Percentiles rank a stretch among this genome's conserved stretches.
phyloP scores from a whole-genome alignment of 2,329 filamentous ascomycete genomes.

The Dryadomyces quercivorus region DNA sequence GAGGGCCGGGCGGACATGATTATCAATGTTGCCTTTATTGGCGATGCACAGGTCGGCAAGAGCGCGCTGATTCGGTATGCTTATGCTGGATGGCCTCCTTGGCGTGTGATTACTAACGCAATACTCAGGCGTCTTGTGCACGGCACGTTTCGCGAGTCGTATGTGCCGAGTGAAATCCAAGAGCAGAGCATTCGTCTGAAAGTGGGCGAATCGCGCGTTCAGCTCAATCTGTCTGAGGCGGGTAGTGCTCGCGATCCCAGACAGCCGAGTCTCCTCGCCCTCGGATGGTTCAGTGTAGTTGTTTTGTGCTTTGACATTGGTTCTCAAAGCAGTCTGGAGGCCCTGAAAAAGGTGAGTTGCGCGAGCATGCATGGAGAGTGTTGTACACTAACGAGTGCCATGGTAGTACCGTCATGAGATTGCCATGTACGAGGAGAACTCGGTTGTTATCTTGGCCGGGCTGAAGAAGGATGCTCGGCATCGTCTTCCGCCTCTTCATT shows the following conservation, averaged over 20 bases:
- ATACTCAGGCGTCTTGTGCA: slow-evolving; percentile 6
- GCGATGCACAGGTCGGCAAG: slow-evolving; percentile 12
- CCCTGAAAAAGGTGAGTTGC: slow-evolving; percentile 6
- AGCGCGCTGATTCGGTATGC: slow-evolving; percentile 11
- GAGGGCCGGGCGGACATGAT: slow-evolving; percentile 11
- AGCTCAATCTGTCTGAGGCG: slow-evolving; percentile 10
- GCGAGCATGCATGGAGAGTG: no score
- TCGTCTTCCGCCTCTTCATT: slow-evolving; percentile 9
- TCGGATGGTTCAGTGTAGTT: slow-evolving; percentile 13
- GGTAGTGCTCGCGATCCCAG: slow-evolving; percentile 7
- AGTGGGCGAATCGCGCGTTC: slow-evolving; percentile 7
- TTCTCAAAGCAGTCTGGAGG: slow-evolving; percentile 4
- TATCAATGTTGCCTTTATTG: slow-evolving; percentile 12
- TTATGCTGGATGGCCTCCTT: not conserved
- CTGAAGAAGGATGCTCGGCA: slow-evolving; percentile 13
- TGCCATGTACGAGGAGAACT: slow-evolving; percentile 11
- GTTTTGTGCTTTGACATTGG: slow-evolving; percentile 12
- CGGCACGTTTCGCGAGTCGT: slow-evolving; percentile 8
- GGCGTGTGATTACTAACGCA: not conserved
- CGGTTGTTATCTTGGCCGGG: slow-evolving; percentile 11
- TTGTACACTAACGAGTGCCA: not conserved
- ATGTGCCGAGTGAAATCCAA: slow-evolving; percentile 8
- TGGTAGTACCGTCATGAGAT: slow-evolving; percentile 12
- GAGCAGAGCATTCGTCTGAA: slow-evolving; percentile 7
- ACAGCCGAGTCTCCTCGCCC: slow-evolving; percentile 9